Conservation (phyloP, 306 rosid genomes). For the Sicyos edulis region DNA sequence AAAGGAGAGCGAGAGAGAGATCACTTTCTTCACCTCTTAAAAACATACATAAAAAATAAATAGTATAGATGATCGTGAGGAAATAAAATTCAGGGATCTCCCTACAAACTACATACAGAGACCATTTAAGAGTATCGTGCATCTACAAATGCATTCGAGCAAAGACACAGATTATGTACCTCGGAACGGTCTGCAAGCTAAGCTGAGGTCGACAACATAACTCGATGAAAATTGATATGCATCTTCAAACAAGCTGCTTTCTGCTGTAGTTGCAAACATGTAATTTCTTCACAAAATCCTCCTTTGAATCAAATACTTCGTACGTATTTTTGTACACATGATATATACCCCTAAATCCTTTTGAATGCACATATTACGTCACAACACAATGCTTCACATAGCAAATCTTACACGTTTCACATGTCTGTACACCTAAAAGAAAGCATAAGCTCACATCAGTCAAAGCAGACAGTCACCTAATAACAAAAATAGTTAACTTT, state of each 20-base stretch:
- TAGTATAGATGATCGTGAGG: not conserved
- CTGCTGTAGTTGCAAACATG: not conserved
- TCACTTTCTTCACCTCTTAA: slow-evolving; percentile 8
- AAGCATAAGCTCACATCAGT: not conserved
- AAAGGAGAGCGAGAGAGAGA: not conserved
- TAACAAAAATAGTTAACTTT: not conserved
- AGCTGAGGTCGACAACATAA: not conserved
- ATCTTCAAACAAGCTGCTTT: not conserved
- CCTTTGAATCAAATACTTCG: not conserved
- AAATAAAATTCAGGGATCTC: not conserved
- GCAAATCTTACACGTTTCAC: slow-evolving; percentile 3
- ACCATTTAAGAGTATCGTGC: not conserved
- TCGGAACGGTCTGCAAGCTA: not conserved
- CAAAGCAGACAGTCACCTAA: not conserved
- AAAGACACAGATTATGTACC: slow-evolving; percentile 2
- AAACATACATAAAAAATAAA: not conserved
- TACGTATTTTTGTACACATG: not conserved
- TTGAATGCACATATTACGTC: not conserved
- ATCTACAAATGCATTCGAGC: not conserved
- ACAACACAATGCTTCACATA: not conserved
- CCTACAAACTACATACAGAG: not conserved
- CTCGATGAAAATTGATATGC: not conserved
- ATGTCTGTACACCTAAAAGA: slow-evolving; percentile 1
- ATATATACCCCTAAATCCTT: not conserved
- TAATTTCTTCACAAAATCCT: not conserved